phyloP scores from a whole-genome alignment of 257 asterid species.

The Capsicum baccatum region DNA sequence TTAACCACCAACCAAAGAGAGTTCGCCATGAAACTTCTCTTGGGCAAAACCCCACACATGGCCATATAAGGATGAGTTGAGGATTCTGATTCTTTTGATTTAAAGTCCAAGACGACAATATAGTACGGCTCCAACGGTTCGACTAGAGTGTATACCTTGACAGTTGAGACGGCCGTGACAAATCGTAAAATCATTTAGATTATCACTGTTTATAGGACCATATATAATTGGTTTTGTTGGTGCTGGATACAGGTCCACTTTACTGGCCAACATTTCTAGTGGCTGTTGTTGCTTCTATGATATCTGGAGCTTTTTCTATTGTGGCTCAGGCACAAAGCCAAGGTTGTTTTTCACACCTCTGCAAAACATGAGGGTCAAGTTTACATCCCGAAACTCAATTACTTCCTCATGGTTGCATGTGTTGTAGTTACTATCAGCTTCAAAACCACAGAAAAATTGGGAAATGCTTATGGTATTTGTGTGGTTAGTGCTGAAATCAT shows the following conservation, averaged over 20 bases:
- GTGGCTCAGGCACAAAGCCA: conserved; percentile 64
- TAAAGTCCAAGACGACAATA: no score
- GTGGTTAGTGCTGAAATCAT: conserved; percentile 74
- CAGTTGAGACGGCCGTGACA: no score
- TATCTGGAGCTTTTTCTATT: conserved; percentile 70
- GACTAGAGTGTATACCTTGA: no score
- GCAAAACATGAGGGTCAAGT: conserved; percentile 72
- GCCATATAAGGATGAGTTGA: no score
- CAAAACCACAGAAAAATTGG: conserved; percentile 59
- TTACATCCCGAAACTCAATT: conserved; percentile 75
- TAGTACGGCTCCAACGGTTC: no score
- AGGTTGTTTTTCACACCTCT: conserved; percentile 76
- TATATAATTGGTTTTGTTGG: not conserved
- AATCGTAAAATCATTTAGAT: no score
- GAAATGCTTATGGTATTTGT: conserved; percentile 78
- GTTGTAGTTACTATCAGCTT: conserved; percentile 54
- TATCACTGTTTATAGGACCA: no score
- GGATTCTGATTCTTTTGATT: no score
- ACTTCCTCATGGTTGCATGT: conserved; percentile 72
- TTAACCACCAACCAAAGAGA: not conserved
- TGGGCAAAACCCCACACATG: no score
- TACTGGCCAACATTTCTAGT: no score
- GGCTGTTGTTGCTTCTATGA: conserved; percentile 30
- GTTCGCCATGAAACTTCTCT: not conserved
- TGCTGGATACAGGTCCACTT: not conserved